Percentiles rank a stretch among this genome's conserved stretches.
Conservation (phyloP, 331 rosid species). For the Malus hybrid region DNA sequence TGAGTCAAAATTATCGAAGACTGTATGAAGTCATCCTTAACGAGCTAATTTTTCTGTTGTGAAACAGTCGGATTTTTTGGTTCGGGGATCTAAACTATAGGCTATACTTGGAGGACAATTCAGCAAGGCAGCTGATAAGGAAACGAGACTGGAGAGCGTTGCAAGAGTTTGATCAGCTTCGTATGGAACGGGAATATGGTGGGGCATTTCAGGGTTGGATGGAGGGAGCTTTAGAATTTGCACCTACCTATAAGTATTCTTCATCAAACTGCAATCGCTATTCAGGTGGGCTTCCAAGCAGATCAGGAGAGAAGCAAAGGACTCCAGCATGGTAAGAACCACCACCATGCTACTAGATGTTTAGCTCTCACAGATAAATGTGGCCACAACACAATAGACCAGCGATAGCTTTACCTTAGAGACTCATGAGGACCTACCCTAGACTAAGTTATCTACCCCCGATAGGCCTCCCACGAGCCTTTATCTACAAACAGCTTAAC, state of each 20-base stretch:
- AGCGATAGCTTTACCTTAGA: not conserved
- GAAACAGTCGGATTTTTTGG: conserved; percentile 88
- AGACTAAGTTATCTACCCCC: not conserved
- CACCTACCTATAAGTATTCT: conserved; percentile 85
- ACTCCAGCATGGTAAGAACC: conserved; percentile 82
- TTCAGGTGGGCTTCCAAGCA: conserved; percentile 61
- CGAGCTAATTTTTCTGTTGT: not conserved
- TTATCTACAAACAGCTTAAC: not conserved
- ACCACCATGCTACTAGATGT: not conserved
- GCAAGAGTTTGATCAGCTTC: conserved; percentile 81
- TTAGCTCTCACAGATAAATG: not conserved
- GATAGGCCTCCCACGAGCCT: not conserved
- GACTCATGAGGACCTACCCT: not conserved
- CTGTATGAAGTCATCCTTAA: not conserved
- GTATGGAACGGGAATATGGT: conserved; percentile 62
- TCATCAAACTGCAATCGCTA: conserved; percentile 53
- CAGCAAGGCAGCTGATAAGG: conserved; percentile 60
- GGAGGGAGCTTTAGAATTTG: conserved; percentile 83
- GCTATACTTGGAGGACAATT: conserved; percentile 67
- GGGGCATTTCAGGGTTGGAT: conserved; percentile 85
- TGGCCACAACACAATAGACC: not conserved
- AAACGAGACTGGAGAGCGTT: conserved; percentile 77
- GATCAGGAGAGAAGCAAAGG: conserved; percentile 83
- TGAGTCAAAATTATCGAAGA: not conserved
- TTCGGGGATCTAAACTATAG: conserved; percentile 97